Evolutionary conservation across 2,329 filamentous ascomycete genomes (phyloP).

Genomic region (Niveomyces coronatus): DNA sequence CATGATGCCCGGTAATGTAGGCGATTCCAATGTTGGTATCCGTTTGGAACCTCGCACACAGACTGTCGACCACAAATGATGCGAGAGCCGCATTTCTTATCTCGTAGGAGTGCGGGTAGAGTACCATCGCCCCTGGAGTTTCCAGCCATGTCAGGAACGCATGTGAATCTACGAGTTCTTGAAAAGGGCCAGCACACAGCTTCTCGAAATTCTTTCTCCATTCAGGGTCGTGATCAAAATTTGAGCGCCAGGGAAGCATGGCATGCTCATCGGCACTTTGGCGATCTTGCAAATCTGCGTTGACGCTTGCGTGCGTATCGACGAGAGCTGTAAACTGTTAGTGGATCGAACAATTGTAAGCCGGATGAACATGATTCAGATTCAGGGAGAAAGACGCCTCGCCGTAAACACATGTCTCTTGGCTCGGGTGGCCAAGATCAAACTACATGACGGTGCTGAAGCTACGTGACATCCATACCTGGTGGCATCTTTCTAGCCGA

Average conservation of each 20-base stretch:
- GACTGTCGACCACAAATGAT: too few species aligned
- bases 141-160: too few species aligned
- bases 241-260: conserved; percentile 27
- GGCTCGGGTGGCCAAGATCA: not conserved
- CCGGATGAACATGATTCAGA: too few species aligned
- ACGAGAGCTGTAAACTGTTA: not conserved
- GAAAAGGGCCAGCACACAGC: too few species aligned
- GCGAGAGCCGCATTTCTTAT: too few species aligned
- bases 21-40: too few species aligned
- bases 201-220: conserved; percentile 24
- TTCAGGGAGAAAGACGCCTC: not conserved
- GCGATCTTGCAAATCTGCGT: not conserved
- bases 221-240: conserved; percentile 23
- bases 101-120: too few species aligned
- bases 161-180: too few species aligned
- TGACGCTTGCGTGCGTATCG: not conserved
- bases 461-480: not conserved
- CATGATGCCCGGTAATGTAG: too few species aligned
- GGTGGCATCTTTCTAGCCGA: not conserved
- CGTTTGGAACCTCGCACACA: too few species aligned
- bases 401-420: not conserved
- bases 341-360: not conserved
- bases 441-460: not conserved
- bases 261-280: not conserved
- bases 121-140: too few species aligned